A percentile compares a stretch with the other conserved stretches of the same genome.
Conservation (phyloP, 169 alveolate species). For the Plasmodium knowlesi region DNA sequence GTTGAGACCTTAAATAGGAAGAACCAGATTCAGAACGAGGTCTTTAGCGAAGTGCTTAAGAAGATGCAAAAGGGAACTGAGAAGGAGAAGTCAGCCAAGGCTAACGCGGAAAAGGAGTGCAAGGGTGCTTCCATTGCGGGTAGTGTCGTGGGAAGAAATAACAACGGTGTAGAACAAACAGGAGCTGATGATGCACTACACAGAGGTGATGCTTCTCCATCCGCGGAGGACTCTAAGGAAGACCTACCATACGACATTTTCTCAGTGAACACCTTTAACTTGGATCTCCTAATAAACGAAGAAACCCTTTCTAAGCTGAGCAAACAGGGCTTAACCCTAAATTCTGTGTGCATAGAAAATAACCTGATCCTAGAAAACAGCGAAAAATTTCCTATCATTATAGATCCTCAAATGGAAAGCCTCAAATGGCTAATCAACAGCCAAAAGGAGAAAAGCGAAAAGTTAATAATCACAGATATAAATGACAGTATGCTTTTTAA, state of each 20-base stretch:
- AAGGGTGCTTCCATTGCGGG: neutral
- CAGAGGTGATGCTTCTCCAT: neutral
- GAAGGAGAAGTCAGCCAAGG: neutral
- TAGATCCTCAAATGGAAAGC: constrained; percentile 98
- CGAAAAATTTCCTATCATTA: constrained; percentile 95
- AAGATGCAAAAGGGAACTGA: neutral
- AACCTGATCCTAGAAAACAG: constrained; percentile 94
- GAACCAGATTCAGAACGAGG: constrained; percentile 51
- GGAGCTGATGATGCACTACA: neutral
- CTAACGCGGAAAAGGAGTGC: neutral
- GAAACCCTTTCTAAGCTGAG: constrained; percentile 86
- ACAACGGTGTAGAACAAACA: neutral
- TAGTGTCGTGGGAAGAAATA: neutral
- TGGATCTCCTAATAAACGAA: constrained; percentile 84
- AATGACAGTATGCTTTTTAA: constrained; percentile 82
- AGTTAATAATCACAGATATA: constrained; percentile 84
- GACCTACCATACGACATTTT: constrained; percentile 28
- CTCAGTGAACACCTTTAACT: constrained; percentile 19
- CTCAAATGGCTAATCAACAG: constrained; percentile 95
- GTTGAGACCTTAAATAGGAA: constrained; percentile 46
- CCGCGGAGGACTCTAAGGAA: neutral
- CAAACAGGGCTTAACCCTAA: constrained; percentile 95
- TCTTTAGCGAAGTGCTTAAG: constrained; percentile 3
- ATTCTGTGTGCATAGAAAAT: constrained; percentile 94
- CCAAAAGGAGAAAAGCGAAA: constrained; percentile 91